Evolutionary conservation across 2,329 filamentous ascomycete genomes (phyloP), one percentile per base, ranked within the genome.

Genomic region (Phaeosphaeriaceae sp.): DNA sequence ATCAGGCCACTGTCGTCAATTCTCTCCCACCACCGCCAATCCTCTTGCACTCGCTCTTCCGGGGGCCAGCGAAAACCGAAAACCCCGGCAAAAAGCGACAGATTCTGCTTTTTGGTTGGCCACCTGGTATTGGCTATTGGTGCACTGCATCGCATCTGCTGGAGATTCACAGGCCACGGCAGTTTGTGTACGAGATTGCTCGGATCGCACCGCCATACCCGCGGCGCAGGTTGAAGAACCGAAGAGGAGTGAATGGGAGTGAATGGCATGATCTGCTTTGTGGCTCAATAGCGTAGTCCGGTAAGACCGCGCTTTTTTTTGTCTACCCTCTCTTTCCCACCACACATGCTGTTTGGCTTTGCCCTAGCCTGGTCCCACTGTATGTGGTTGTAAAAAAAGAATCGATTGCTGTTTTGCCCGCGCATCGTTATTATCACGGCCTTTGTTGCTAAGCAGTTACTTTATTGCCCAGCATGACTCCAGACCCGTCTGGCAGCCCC

Each of bases 401-500:
- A n/a, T n/a, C n/a, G n/a, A n/a, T n/a, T n/a, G n/a, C n/a, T n/a
- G n/a, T n/a, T n/a, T n/a, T n/a, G n/a, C n/a, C n/a, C n/a, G n/a
- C n/a, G n/a, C n/a, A n/a, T n/a, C n/a, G n/a, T 42, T 29, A 15
- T 43, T 44, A 33, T 33, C 13, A 47, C 40, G 37, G 39, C 39
- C 20, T 11, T 36, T 32, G 21, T 13, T 8, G n/a, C 26, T 13
- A 13, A 21, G 32, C 32, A 13, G 23, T 17, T 16, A 16, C 21
- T 36, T 18, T 4, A 38, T 39, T 28, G 2, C 7, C 29, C 42
- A 46, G 39, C 42, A 64, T 63, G 67, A 63, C 65, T 46, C 52
- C 56, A 43, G 58, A 63, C 44, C 55, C 61, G 46, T 52, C 66
- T 61, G 48, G 42, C 53, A 60, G 51, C 57, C 60, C 57, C 56